Evolutionary conservation across 164 flowering plant species (phyloP).

Genomic region (Sextonia rubra): DNA sequence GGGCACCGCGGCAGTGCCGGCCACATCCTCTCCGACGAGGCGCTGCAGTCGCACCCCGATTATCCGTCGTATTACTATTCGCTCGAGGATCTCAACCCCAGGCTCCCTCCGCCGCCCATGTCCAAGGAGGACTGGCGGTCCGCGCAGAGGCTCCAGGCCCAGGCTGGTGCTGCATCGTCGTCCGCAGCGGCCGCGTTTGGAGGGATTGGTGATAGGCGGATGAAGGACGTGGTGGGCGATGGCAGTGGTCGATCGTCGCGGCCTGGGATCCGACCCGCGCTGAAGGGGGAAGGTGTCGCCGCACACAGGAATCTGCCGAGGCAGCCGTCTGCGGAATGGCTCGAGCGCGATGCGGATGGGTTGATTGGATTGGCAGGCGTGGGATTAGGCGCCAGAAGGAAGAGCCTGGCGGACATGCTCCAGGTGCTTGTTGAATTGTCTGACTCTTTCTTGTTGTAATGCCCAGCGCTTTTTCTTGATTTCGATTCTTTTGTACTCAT

Average conservation of each 20-base stretch:
- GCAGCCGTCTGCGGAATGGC: slow-evolving; percentile 54
- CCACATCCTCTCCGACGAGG: slow-evolving; percentile 52
- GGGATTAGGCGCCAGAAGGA: slow-evolving; percentile 61
- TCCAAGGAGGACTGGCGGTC: slow-evolving; percentile 88
- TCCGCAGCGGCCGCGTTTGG: slow-evolving; percentile 19
- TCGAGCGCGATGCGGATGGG: slow-evolving; percentile 37
- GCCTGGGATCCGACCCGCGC: slow-evolving; percentile 39
- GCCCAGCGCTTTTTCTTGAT: no score
- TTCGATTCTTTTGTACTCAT: no score
- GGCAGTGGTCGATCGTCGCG: slow-evolving; percentile 46
- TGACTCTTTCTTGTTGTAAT: background rate
- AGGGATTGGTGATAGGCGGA: slow-evolving; percentile 47
- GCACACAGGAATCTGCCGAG: slow-evolving; percentile 34
- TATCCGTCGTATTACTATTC: slow-evolving; percentile 81
- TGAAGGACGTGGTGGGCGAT: slow-evolving; percentile 31
- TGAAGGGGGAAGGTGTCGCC: slow-evolving; percentile 37
- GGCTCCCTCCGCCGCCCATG: slow-evolving; percentile 72
- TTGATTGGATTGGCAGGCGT: slow-evolving; percentile 34
- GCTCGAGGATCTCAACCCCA: slow-evolving; percentile 61
- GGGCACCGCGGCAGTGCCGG: slow-evolving; percentile 27
- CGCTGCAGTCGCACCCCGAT: slow-evolving; percentile 69
- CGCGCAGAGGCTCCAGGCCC: slow-evolving; percentile 63
- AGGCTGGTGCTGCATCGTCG: slow-evolving; percentile 24
- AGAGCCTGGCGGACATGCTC: slow-evolving; percentile 80
- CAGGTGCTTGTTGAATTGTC: slow-evolving; percentile 45